These are phyloP conservation scores for Acorus gramineus DNA, from an alignment of 106 monocot species.

Conservation along the genomic window DNA sequence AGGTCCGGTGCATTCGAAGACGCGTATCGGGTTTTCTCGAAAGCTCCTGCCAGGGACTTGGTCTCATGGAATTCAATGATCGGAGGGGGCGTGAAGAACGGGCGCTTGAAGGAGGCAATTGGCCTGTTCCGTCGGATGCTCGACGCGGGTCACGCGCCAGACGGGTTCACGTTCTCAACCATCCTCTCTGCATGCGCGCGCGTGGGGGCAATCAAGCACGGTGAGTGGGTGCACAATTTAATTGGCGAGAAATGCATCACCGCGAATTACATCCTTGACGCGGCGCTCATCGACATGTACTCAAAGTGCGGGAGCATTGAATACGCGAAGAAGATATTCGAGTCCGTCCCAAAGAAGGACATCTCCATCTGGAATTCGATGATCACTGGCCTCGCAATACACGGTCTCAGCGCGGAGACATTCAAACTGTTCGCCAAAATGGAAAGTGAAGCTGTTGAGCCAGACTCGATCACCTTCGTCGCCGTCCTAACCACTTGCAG, in stretches of 20 bases:
- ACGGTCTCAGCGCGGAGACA: conserved; percentile 25
- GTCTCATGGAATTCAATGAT: conserved; percentile 53
- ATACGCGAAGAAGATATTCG: conserved; percentile 18
- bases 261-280: conserved; percentile 25
- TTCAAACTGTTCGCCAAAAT: conserved; percentile 23
- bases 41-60: conserved; percentile 32
- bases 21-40: conserved; percentile 17
- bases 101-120: conserved; percentile 19
- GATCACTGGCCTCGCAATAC: conserved; percentile 40
- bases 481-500: conserved; percentile 38
- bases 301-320: conserved; percentile 44
- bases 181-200: conserved; percentile 37
- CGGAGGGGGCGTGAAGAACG: conserved; percentile 15
- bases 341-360: not conserved
- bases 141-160: conserved; percentile 17
- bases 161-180: conserved; percentile 35
- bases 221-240: conserved; percentile 26
- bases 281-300: conserved; percentile 54
- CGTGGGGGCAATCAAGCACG: conserved; percentile 19
- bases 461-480: conserved; percentile 36
- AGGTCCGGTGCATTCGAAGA: conserved; percentile 14
- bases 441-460: conserved; percentile 19
- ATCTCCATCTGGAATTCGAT: conserved; percentile 52
- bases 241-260: conserved; percentile 16
- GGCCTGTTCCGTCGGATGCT: conserved; percentile 23